Base-by-base conservation (phyloP, 805 yeast species). In the Nakazawaea sp. region DNA sequence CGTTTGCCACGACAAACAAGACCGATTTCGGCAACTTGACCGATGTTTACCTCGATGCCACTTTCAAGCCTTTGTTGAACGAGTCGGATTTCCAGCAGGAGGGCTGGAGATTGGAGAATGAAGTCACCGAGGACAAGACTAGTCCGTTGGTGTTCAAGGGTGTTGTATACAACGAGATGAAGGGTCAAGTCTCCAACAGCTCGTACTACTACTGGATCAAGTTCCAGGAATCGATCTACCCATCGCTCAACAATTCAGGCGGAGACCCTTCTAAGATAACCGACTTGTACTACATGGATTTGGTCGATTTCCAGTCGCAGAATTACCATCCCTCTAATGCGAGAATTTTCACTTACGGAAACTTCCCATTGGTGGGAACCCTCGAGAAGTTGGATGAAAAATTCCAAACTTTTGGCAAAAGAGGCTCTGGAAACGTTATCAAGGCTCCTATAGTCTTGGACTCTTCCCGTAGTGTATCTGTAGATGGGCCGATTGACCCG, bases 151-250 rank as follows among this genome's bases (percentile, higher is more conserved):
- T 64, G 4, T 86, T 87, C 58, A 92, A 92, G 58, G 98, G 98
- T 32, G 98, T 92, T 24, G 98, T 92, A 2, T 92, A 84, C 56
- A 92, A 92, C 55, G 98, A 92, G 61, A 92, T 92, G 98, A 92
- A 92, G 59, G 98, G 98, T 7, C 97, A 90, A 59, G 75, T 86
- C 53, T 83, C 96, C 0, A 90, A 87, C 56, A 75, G 96, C 0
- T 75, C 89, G 3, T 92, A 92, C 57, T 72, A 80, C 45, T 88
- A 71, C 55, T 90, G 89, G 75, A 85, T 81, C 51, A 75, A 79
- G 44, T 90, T 80, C 64, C 87, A 84, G 52, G 84, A 86, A 58
- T 62, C 84, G 6, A 71, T 92, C 10, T 92, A 87, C 50, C 92
- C 96, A 2, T 73, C 89, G 7, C 64, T 92, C 49, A 72, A 87